These are phyloP conservation scores for Metschnikowia drakensbergensis DNA, from an alignment of 805 yeast species.

Conservation along the genomic window DNA sequence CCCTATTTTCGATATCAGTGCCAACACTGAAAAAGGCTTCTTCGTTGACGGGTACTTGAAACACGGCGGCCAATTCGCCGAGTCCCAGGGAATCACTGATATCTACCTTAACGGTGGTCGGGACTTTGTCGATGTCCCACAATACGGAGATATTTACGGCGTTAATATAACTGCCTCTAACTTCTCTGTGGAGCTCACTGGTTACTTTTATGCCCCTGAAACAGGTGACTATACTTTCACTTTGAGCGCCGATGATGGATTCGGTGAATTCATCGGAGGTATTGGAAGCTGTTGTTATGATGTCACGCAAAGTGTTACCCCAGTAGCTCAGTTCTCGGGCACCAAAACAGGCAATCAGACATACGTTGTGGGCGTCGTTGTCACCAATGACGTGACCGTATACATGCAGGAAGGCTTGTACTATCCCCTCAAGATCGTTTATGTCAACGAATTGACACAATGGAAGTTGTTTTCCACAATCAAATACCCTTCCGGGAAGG, in stretches of 20 bases:
- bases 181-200: constrained; percentile 8
- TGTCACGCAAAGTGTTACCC: constrained; percentile 7
- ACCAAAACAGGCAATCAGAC: constrained; percentile 3
- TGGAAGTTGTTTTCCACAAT: constrained; percentile 7
- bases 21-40: not conserved
- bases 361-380: not conserved
- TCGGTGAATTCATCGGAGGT: constrained; percentile 8
- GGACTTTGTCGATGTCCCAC: not conserved
- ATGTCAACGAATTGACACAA: constrained; percentile 6
- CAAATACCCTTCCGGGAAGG: constrained; percentile 3
- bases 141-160: constrained; percentile 2
- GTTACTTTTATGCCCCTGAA: constrained; percentile 9
- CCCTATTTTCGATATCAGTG: not conserved
- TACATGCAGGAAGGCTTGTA: constrained; percentile 4
- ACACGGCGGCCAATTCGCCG: not conserved
- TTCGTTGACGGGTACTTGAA: not conserved
- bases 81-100: not conserved
- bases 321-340: not conserved
- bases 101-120: not conserved
- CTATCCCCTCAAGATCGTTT: constrained; percentile 11
- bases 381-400: constrained; percentile 3
- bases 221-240: constrained; percentile 11
- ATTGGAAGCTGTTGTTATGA: constrained; percentile 11
- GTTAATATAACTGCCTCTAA: constrained; percentile 2
- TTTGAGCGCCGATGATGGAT: constrained; percentile 11